phyloP scores from a whole-genome alignment of 306 rosid species.

The Dryas octopetala region DNA sequence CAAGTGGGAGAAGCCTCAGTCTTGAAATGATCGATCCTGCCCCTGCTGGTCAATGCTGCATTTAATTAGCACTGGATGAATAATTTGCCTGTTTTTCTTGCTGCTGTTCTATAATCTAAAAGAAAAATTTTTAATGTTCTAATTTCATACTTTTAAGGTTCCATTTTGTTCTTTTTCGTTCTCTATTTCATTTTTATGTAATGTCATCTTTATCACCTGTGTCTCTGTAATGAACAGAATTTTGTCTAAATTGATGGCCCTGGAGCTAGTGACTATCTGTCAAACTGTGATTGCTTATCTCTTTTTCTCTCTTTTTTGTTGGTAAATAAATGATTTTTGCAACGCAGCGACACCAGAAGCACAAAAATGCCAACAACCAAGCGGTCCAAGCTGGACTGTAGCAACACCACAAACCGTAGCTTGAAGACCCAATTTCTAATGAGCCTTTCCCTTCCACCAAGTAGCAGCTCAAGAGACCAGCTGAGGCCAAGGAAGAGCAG shows the following conservation, averaged over 20 bases:
- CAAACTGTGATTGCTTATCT: background rate
- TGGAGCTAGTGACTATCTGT: background rate
- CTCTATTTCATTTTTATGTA: slow-evolving; percentile 19
- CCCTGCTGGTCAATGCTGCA: slow-evolving; percentile 20
- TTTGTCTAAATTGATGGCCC: slow-evolving; percentile 32
- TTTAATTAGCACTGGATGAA: slow-evolving; percentile 50
- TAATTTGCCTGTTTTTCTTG: slow-evolving; percentile 45
- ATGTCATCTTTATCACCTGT: slow-evolving; percentile 31
- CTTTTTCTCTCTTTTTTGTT: background rate
- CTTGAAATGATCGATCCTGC: slow-evolving; percentile 31
- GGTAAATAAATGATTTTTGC: too few species aligned
- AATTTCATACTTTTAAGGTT: slow-evolving; percentile 28
- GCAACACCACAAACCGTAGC: too few species aligned
- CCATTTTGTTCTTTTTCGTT: slow-evolving; percentile 13
- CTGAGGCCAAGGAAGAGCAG: too few species aligned
- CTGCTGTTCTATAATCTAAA: slow-evolving; percentile 29
- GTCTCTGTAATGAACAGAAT: slow-evolving; percentile 37
- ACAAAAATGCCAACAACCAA: too few species aligned
- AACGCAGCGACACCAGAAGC: too few species aligned
- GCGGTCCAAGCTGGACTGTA: too few species aligned
- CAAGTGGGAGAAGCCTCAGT: slow-evolving; percentile 90
- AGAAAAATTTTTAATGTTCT: slow-evolving; percentile 29
- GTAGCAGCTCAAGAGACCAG: too few species aligned
- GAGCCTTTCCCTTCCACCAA: too few species aligned
- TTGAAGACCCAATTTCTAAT: too few species aligned